Base-by-base conservation (phyloP, 2,329 filamentous ascomycete species). In the Stagonosporopsis vannaccii region DNA sequence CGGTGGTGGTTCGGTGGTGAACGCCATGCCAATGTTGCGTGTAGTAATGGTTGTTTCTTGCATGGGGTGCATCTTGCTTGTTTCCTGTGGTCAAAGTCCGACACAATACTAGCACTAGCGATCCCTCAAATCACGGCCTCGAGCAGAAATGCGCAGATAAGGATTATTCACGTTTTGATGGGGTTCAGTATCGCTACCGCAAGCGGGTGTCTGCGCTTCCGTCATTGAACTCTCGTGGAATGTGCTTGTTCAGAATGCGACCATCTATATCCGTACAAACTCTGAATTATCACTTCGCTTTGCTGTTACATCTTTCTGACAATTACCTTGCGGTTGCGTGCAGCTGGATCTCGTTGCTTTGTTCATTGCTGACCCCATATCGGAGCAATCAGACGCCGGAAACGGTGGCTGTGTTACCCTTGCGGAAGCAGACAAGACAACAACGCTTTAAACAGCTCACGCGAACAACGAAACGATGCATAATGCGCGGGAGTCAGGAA, bases 251-350 rank as follows among this genome's bases (percentile, higher is more conserved):
- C 61, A 66, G 61, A 65, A 67, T 66, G 66, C 48, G 63, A 56
- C 32, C 44, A 54, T 43, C 39, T 56, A 60, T 57, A 59, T 54
- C 53, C 40, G 53, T 30, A 45, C 32, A 51, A 43, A 50, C 54
- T 50, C 32, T 52, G 56, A 61, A 66, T 50, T 59, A 60, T 51
- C 37, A 32, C 47, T 41, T 26, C 32, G 30, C 41, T 44, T 37
- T 51, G 37, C 25, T 51, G 42, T 33, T 12, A 46, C 19, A 45
- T 46, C 28, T 42, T 30, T n/a, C 25, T 46, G 48, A 62, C 53
- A 60, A 65, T 61, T 40, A 44, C 59, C 52, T 58, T 62, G 59
- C 59, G 51, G 64, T 66, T 44, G 64, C 59, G 57, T 61, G 63
- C 66, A 60, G 62, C 55, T 54, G 48, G 43, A 28, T 57, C 47